phyloP scores from a whole-genome alignment of 2,329 filamentous ascomycete species.

The Exophiala bonariae region DNA sequence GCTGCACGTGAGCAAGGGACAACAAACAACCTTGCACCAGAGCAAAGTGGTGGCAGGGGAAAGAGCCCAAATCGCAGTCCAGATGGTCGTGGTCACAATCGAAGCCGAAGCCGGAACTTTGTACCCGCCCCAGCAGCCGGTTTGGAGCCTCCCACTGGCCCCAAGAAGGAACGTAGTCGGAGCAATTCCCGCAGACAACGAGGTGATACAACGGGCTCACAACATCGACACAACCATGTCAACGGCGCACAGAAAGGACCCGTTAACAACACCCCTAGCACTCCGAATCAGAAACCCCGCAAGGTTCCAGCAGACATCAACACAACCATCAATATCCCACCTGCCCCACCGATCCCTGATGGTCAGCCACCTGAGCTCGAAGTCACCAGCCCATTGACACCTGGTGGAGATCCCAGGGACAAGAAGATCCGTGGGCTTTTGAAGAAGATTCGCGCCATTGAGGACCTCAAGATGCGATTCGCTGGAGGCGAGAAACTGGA shows the following conservation, averaged over 20 bases:
- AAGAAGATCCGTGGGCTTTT: constrained; percentile 93
- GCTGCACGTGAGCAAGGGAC: constrained; percentile 57
- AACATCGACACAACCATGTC: constrained; percentile 13
- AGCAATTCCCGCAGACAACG: constrained; percentile 31
- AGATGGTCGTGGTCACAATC: constrained; percentile 54
- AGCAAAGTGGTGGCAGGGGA: constrained; percentile 23
- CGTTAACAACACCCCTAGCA: constrained; percentile 7
- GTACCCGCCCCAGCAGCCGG: constrained; percentile 20
- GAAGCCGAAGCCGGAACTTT: constrained; percentile 49
- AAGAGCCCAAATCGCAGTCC: constrained; percentile 37
- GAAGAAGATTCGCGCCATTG: constrained; percentile 97
- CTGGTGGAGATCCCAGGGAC: constrained; percentile 60
- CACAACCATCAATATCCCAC: constrained; percentile 28
- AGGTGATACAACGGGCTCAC: constrained; percentile 24
- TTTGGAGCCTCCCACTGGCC: constrained; percentile 23
- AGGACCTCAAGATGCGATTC: constrained; percentile 95
- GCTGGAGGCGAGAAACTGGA: constrained; percentile 95
- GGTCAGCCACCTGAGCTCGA: constrained; percentile 30
- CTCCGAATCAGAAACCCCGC: constrained; percentile 16
- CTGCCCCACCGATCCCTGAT: constrained; percentile 33
- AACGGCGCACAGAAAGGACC: constrained; percentile 22
- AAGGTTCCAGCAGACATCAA: constrained; percentile 32
- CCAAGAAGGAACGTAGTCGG: constrained; percentile 27
- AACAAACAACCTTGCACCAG: constrained; percentile 18
- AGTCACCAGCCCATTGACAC: constrained; percentile 31